Conservation (phyloP, 495 filamentous ascomycete genomes). For the Aspergillus bertholletiae region DNA sequence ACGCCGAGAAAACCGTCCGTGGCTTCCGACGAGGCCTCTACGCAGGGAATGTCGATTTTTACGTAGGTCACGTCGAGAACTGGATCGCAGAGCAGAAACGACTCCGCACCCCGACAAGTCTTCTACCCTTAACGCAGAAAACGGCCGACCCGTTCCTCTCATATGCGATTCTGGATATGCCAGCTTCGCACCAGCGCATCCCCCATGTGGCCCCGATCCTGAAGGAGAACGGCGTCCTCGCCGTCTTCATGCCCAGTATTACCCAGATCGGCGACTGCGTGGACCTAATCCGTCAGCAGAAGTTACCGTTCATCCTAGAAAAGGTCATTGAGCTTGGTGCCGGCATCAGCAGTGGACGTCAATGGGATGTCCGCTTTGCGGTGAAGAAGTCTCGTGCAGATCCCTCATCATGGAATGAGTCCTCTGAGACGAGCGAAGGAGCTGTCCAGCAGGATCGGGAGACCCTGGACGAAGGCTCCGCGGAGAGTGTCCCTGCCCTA, state of each 20-base stretch:
- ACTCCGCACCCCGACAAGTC: conserved; percentile 21
- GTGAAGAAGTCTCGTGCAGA: conserved; percentile 42
- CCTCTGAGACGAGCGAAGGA: conserved; percentile 15
- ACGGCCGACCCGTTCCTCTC: conserved; percentile 57
- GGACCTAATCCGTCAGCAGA: conserved; percentile 44
- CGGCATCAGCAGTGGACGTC: conserved; percentile 51
- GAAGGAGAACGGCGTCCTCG: conserved; percentile 55
- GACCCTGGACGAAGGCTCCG: conserved; percentile 4
- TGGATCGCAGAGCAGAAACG: conserved; percentile 55
- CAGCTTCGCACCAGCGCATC: conserved; percentile 56
- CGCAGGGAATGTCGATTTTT: conserved; percentile 62
- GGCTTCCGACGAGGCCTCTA: conserved; percentile 71
- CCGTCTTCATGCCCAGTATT: conserved; percentile 71
- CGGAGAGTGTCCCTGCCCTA: neutral
- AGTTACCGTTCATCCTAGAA: conserved; percentile 56
- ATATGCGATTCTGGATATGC: conserved; percentile 68
- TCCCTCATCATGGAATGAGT: conserved; percentile 31
- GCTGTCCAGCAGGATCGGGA: neutral
- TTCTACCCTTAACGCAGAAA: conserved; percentile 14
- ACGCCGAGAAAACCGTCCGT: conserved; percentile 56
- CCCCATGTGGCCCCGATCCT: conserved; percentile 54
- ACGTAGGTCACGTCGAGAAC: conserved; percentile 59
- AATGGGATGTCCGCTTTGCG: conserved; percentile 64
- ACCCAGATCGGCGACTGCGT: conserved; percentile 68
- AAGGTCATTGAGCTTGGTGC: conserved; percentile 62